A percentile compares a stretch with the other conserved stretches of the same genome.
These are phyloP conservation scores for Cymbomonas tetramitiformis DNA, from an alignment of 139 green algal genomes.

Conservation along the genomic window DNA sequence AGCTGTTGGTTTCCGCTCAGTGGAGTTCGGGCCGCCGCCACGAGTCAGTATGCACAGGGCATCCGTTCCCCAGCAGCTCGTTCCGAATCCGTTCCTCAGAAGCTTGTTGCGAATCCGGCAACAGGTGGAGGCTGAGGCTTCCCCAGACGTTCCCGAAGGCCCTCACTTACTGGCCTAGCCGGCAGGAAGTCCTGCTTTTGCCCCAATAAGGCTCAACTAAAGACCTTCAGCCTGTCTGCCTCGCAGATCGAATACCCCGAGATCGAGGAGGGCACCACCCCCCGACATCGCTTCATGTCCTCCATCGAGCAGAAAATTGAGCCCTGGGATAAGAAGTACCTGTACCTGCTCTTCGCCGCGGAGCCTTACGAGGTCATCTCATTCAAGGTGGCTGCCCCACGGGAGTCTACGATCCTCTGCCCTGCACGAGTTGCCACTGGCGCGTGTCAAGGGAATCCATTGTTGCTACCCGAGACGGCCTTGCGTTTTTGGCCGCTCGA, in stretches of 20 bases:
- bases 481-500: too few relatives aligned
- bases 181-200: too few relatives aligned
- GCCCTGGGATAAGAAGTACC: conserved; percentile 68
- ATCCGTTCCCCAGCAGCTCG: too few relatives aligned
- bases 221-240: too few relatives aligned
- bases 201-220: background rate
- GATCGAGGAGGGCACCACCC: conserved; percentile 73
- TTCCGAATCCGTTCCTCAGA: too few relatives aligned
- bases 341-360: conserved; percentile 93
- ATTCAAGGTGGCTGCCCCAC: conserved; percentile 87
- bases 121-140: too few relatives aligned
- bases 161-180: too few relatives aligned
- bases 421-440: background rate
- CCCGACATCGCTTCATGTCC: conserved; percentile 92
- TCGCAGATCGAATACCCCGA: conserved; percentile 95
- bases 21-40: too few relatives aligned
- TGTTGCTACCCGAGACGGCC: background rate
- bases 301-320: conserved; percentile 85
- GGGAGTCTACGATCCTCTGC: background rate
- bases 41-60: too few relatives aligned
- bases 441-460: background rate
- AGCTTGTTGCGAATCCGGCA: too few relatives aligned
- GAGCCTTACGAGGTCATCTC: conserved; percentile 92
- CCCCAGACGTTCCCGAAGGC: too few relatives aligned
- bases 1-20: too few relatives aligned